A percentile compares a stretch with the other conserved stretches of the same genome.
These are phyloP conservation scores for Termitomyces sp. DNA, from an alignment of 768 basidiomycete species.

Conservation along the genomic window DNA sequence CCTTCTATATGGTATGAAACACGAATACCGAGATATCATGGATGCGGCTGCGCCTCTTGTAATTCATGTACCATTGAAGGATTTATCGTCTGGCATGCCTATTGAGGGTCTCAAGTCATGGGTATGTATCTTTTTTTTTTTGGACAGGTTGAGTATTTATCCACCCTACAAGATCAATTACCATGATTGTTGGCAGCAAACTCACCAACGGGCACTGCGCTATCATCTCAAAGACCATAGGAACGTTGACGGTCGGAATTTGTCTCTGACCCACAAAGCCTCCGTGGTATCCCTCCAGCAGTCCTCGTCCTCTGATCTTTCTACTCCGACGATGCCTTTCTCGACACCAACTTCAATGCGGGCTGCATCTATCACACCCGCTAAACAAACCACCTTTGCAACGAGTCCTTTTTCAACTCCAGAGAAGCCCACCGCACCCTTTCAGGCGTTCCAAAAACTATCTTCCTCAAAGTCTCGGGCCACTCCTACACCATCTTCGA, in stretches of 20 bases:
- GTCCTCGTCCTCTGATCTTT: not conserved
- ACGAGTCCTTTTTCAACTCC: too few species aligned
- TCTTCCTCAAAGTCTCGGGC: not conserved
- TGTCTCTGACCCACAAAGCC: not conserved
- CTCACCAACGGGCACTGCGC: not conserved
- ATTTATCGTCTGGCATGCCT: conserved; percentile 2
- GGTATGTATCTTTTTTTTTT: not conserved
- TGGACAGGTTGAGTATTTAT: not conserved
- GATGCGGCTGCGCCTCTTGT: conserved; percentile 7
- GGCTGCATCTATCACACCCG: too few species aligned
- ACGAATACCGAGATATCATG: conserved; percentile 9
- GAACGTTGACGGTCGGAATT: not conserved
- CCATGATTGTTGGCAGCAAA: conserved; percentile 1
- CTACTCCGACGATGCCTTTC: not conserved
- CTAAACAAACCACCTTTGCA: too few species aligned
- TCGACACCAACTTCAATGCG: too few species aligned
- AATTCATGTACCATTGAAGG: conserved; percentile 2
- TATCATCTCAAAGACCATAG: not conserved
- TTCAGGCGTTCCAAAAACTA: too few species aligned
- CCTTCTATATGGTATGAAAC: conserved; percentile 6
- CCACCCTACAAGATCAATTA: conserved; percentile 2
- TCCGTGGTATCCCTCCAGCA: not conserved
- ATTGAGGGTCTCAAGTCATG: not conserved
- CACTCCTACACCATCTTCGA: too few species aligned
- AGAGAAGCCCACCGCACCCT: too few species aligned